Evolutionary conservation across 768 basidiomycete genomes (phyloP).

Genomic region (Macrolepiota albuminosa): DNA sequence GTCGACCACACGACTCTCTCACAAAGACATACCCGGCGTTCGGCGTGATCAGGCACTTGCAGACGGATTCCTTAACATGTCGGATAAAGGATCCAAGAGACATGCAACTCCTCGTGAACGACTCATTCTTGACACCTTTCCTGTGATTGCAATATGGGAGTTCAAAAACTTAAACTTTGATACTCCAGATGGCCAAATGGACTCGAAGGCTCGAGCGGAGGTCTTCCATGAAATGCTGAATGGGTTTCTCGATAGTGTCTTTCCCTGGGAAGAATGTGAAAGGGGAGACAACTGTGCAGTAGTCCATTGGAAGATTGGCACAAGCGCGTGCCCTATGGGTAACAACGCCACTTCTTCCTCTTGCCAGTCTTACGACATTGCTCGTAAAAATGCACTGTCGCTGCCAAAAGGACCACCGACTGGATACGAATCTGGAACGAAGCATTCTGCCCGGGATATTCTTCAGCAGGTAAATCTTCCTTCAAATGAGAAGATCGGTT

Average conservation of each 20-base stretch:
- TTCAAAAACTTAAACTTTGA: conserved; percentile 1
- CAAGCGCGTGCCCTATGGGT: not conserved
- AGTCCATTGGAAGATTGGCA: not conserved
- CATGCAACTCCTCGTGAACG: not conserved
- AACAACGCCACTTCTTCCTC: not conserved
- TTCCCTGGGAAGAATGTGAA: conserved; percentile 4
- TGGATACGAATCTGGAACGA: not conserved
- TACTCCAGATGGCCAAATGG: not conserved
- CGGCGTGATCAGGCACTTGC: not conserved
- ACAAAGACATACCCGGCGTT: not conserved
- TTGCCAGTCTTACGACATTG: not conserved
- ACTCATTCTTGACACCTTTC: not conserved
- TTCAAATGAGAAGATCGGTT: too few species aligned
- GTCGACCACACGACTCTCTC: not conserved
- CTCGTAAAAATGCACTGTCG: not conserved
- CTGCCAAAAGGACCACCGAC: not conserved
- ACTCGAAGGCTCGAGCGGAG: not conserved
- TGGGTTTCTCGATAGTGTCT: not conserved
- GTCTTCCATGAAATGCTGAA: not conserved
- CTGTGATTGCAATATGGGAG: not conserved
- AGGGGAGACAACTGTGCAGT: not conserved
- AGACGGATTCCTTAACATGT: conserved; percentile 1
- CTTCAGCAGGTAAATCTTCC: not conserved
- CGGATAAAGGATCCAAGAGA: not conserved
- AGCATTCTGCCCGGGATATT: not conserved